Base-by-base conservation (phyloP, 164 flowering plant genomes). In the Chimonanthus salicifolius region DNA sequence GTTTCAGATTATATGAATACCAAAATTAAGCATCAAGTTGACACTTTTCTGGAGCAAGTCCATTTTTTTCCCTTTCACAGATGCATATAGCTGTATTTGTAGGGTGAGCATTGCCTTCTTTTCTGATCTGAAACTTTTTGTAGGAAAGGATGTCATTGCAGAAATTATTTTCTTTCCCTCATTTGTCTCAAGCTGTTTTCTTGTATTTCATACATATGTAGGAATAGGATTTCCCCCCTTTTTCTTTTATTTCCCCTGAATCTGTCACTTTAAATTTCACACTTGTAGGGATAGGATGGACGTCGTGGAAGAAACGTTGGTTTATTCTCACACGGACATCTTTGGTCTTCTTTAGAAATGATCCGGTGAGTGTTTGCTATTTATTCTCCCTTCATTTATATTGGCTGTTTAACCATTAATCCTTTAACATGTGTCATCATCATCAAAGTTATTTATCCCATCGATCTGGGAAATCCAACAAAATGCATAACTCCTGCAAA, bases 161-260 rank as follows among this genome's bases (percentile, higher is more conserved):
- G 60, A 54, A 54, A 11, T 54, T 54, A n/a, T 54, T 54, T 13
- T 54, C 11, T 54, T 13, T 5, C 16, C 16, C 16, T 54, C 16
- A 11, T 54, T 54, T 54, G 16, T 45, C 68, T 66, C n/a, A 45
- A 21, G 45, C 48, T 44, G 18, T n/a, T 66, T 10, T 66, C 44
- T 66, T 45, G 18, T 44, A 21, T 18, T 21, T n/a, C 18, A 47
- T 72, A 6, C 16, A 9, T 45, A 50, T 67, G 65, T 50, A 94
- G 98, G 97, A 82, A 88, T 95, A 78, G 99, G 99, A 80, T 54
- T 15, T 10, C 16, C 60, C n/a, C 11, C 11, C 8, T 54, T 54
- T 5, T 6, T 54, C n/a, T 10, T 54, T 15, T 54, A 54, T 54
- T 11, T 54, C 16, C 4, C 16, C 16, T 54, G 4, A 54, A n/a